phyloP scores from a whole-genome alignment of 164 flowering plant genomes.

The Chloranthus sessilifolius region DNA sequence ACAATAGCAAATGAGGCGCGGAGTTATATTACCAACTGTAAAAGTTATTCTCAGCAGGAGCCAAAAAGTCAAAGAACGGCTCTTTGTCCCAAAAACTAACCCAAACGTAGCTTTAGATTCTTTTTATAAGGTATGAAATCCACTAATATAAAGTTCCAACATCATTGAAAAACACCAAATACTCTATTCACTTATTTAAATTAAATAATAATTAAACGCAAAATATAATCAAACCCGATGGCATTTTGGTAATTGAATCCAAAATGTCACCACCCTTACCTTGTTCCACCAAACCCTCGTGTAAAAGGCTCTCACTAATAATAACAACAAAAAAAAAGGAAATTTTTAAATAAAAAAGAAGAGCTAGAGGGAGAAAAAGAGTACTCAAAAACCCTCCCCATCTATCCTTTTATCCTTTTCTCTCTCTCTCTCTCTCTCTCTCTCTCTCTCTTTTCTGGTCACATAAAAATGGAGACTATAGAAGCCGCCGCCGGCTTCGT shows the following conservation, averaged over 20 bases:
- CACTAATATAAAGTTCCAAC: no score
- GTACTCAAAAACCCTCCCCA: neutral
- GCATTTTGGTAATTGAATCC: slow-evolving; percentile 2
- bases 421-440: neutral
- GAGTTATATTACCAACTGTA: no score
- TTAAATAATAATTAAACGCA: no score
- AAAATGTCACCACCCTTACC: slow-evolving; percentile 7
- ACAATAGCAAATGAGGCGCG: no score
- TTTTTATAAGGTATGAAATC: no score
- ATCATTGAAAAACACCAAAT: no score
- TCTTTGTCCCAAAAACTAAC: no score
- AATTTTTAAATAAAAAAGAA: neutral
- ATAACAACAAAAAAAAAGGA: slow-evolving; percentile 9
- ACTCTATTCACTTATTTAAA: no score
- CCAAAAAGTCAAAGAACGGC: no score
- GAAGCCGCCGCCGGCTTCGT: slow-evolving; percentile 20
- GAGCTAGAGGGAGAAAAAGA: neutral
- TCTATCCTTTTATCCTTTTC: slow-evolving; percentile 3
- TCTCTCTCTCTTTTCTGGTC: neutral
- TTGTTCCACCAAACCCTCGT: slow-evolving; percentile 13
- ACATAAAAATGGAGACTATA: slow-evolving; percentile 28
- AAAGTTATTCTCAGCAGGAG: no score
- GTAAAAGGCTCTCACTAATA: neutral
- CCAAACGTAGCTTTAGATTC: no score
- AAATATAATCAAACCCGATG: neutral